Conservation (phyloP, 352 stramenopile genomes). For the Phytophthora brassicae region DNA sequence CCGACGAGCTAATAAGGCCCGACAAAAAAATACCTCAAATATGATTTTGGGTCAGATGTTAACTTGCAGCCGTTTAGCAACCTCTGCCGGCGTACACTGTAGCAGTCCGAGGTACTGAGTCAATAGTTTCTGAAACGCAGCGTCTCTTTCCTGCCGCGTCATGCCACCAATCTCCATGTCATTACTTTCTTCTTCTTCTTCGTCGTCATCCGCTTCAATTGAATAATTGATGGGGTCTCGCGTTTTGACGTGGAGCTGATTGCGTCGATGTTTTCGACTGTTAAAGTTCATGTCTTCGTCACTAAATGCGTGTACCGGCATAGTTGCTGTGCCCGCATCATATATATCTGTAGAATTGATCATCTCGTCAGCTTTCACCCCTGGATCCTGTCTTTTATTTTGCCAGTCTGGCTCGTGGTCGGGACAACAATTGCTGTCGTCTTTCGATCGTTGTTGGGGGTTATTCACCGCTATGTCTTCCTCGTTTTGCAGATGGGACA, state of each 20-base stretch:
- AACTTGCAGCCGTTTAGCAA: conserved; percentile 16
- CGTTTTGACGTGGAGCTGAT: conserved; percentile 18
- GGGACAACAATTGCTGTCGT: not conserved
- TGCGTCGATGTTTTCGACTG: not conserved
- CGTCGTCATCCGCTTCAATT: not conserved
- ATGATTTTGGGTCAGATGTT: conserved; percentile 4
- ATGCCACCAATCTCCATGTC: not conserved
- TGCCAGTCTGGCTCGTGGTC: no score
- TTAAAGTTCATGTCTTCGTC: conserved; percentile 3
- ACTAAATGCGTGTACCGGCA: not conserved
- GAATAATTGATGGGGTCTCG: conserved; percentile 5
- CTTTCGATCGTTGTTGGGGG: not conserved
- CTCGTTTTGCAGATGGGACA: conserved; percentile 18
- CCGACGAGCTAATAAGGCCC: no score
- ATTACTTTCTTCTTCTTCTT: not conserved
- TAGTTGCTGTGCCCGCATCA: not conserved
- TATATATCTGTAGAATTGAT: not conserved
- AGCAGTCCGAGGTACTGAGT: conserved; percentile 50
- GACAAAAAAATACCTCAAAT: no score
- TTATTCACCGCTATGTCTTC: conserved; percentile 4
- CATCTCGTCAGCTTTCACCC: not conserved
- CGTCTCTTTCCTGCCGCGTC: conserved; percentile 19
- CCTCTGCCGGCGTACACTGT: conserved; percentile 32
- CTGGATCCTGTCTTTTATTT: no score
- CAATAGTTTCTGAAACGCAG: conserved; percentile 42